These are phyloP conservation scores for Candida multigemmis DNA, from an alignment of 805 yeast genomes.

Conservation along the genomic window DNA sequence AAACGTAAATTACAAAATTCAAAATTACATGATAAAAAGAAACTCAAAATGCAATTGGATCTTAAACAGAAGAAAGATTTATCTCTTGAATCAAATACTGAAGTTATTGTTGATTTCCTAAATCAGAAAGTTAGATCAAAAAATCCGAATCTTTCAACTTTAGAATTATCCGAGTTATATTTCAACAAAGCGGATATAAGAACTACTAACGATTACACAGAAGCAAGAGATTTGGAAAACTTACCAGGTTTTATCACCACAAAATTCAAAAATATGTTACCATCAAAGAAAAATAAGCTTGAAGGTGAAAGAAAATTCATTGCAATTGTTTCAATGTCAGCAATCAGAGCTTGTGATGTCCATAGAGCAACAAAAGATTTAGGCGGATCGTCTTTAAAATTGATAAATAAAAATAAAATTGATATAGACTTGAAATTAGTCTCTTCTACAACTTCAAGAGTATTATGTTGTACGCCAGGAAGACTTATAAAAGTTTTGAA, in stretches of 20 bases:
- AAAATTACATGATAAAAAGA: conserved; percentile 56
- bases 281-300: conserved; percentile 17
- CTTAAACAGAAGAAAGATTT: conserved; percentile 46
- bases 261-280: conserved; percentile 40
- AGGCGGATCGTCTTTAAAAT: conserved; percentile 51
- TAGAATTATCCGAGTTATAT: conserved; percentile 65
- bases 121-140: conserved; percentile 50
- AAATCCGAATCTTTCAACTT: conserved; percentile 59
- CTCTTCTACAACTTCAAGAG: conserved; percentile 34
- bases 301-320: conserved; percentile 32
- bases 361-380: conserved; percentile 48
- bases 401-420: conserved; percentile 68
- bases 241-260: conserved; percentile 44
- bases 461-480: conserved; percentile 59
- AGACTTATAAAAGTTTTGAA: conserved; percentile 41
- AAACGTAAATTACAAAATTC: conserved; percentile 17
- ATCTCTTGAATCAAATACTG: conserved; percentile 43
- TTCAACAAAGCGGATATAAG: conserved; percentile 48
- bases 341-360: conserved; percentile 81
- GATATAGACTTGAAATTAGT: conserved; percentile 49
- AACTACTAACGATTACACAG: conserved; percentile 49
- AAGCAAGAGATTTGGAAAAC: conserved; percentile 46
- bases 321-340: conserved; percentile 60
- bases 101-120: conserved; percentile 57
- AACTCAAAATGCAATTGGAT: conserved; percentile 58